Evolutionary conservation across 2,329 filamentous ascomycete species (phyloP).

Genomic region (Sporothrix variecibatus): DNA sequence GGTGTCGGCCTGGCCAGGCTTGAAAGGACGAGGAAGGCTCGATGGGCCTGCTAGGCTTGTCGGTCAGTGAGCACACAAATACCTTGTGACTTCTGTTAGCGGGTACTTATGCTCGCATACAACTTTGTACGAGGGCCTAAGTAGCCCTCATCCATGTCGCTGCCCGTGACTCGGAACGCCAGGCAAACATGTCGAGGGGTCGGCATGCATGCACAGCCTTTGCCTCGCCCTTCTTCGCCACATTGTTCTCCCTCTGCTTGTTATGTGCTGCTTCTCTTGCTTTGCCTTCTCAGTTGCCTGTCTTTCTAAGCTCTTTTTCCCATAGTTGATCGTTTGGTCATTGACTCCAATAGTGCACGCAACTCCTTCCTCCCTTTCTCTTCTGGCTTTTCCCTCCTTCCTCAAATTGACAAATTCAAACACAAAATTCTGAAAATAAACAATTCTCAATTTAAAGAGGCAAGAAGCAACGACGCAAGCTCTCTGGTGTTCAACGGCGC

Average conservation of each 20-base stretch:
- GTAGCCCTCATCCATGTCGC: neutral
- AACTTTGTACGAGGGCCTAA: neutral
- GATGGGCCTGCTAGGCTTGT: neutral
- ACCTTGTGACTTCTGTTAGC: neutral
- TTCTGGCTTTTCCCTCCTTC: neutral
- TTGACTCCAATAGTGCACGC: neutral
- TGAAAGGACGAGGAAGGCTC: neutral
- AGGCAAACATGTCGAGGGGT: conserved; percentile 4
- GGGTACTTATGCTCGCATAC: neutral
- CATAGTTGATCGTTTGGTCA: neutral
- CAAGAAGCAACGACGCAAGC: neutral
- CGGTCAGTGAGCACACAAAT: conserved; percentile 2
- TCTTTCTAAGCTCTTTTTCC: neutral
- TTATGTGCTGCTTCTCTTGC: neutral
- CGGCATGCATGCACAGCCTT: conserved; percentile 19
- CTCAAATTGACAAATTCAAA: neutral
- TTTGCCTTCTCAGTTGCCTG: neutral
- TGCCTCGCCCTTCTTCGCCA: conserved; percentile 17
- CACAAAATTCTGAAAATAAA: neutral
- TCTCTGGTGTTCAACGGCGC: neutral
- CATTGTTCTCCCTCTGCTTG: neutral
- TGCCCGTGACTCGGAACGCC: conserved; percentile 18
- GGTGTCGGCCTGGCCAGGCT: neutral
- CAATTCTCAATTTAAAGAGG: neutral
- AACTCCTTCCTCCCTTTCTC: conserved; percentile 1